Conservation (phyloP, 2,329 filamentous ascomycete species). For the Ascochyta koolunga region DNA sequence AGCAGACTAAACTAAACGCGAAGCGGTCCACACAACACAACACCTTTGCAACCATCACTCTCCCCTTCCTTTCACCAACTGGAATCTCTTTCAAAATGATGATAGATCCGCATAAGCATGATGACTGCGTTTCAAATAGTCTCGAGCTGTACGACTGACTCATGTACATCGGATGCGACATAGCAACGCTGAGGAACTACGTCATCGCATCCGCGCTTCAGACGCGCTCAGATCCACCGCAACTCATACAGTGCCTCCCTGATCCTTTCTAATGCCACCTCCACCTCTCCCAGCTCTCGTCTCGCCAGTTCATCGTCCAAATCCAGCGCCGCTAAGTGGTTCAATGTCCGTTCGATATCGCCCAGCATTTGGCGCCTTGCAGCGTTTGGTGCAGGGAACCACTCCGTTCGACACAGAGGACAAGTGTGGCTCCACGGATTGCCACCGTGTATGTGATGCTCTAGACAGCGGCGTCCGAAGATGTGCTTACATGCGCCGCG, state of each 20-base stretch:
- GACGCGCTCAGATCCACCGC: slow-evolving; percentile 20
- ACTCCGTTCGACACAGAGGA: slow-evolving; percentile 26
- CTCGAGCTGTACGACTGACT: no score
- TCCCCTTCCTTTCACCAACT: no score
- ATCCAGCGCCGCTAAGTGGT: slow-evolving; percentile 13
- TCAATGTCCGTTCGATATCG: slow-evolving; percentile 14
- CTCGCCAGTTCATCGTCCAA: slow-evolving; percentile 8
- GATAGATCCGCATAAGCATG: no score
- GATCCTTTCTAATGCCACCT: slow-evolving; percentile 16
- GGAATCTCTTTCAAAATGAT: no score
- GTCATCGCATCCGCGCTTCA: not conserved
- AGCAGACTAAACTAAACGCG: not conserved
- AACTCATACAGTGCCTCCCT: slow-evolving; percentile 17
- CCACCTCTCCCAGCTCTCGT: slow-evolving; percentile 17
- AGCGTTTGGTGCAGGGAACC: slow-evolving; percentile 24
- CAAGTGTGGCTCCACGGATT: slow-evolving; percentile 33
- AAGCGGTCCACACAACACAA: no score
- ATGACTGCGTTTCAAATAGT: no score
- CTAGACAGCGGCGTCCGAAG: slow-evolving; percentile 27
- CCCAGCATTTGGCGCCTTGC: slow-evolving; percentile 15
- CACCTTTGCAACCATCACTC: no score
- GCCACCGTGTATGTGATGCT: slow-evolving; percentile 23
- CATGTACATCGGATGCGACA: no score
- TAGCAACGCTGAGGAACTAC: no score
- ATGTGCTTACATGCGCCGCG: slow-evolving; percentile 23